phyloP scores from a whole-genome alignment of 2,329 filamentous ascomycete genomes.

The Trichoderma atroviride region DNA sequence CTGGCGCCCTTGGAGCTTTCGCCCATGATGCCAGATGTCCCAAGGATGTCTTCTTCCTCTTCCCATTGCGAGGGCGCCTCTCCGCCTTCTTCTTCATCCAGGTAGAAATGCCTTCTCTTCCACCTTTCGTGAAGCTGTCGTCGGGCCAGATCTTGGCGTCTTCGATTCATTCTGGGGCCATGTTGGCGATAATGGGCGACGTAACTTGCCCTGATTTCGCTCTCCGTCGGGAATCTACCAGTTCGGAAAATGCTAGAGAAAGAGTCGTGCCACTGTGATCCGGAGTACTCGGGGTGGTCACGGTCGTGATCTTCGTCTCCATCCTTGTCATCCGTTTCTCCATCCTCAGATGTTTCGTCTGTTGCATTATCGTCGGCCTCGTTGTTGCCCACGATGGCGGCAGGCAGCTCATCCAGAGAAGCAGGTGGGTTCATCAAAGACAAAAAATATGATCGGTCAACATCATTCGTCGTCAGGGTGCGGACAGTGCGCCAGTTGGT shows the following conservation, averaged over 20 bases:
- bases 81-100: constrained; percentile 81
- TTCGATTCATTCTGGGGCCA: constrained; percentile 44
- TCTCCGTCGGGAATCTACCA: constrained; percentile 42
- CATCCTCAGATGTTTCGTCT: constrained; percentile 31
- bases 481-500: constrained; percentile 42
- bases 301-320: constrained; percentile 29
- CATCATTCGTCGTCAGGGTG: constrained; percentile 36
- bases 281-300: constrained; percentile 28
- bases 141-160: constrained; percentile 50
- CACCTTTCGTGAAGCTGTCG: constrained; percentile 69
- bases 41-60: constrained; percentile 60
- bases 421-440: constrained; percentile 51
- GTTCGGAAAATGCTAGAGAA: constrained; percentile 25
- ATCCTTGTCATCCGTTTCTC: constrained; percentile 33
- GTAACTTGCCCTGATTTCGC: constrained; percentile 45
- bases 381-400: constrained; percentile 42
- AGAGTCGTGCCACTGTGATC: constrained; percentile 5
- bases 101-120: constrained; percentile 77
- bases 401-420: constrained; percentile 47
- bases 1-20: constrained; percentile 51
- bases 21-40: constrained; percentile 36
- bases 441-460: constrained; percentile 47
- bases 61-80: constrained; percentile 65
- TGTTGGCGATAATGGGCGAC: constrained; percentile 42
- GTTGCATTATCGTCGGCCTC: constrained; percentile 34